Percentiles rank a stretch among this genome's conserved stretches.
Evolutionary conservation across 495 filamentous ascomycete species (phyloP).

Genomic region (Xylaria nigripes): DNA sequence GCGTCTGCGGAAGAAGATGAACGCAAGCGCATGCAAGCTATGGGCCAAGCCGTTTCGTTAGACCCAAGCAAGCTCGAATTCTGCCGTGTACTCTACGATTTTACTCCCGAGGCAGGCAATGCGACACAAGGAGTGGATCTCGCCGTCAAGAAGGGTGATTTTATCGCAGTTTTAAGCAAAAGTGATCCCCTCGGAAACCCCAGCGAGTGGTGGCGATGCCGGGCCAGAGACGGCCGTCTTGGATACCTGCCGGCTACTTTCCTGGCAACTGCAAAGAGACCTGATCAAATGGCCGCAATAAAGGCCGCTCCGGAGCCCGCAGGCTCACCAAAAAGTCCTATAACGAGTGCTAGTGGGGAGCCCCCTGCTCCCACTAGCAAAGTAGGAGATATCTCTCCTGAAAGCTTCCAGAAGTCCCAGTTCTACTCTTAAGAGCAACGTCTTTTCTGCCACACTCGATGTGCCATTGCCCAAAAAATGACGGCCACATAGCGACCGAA

Average conservation of each 20-base stretch:
- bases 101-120: conserved; percentile 62
- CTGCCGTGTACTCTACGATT: conserved; percentile 90
- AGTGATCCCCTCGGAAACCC: conserved; percentile 85
- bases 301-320: conserved; percentile 48
- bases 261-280: conserved; percentile 69
- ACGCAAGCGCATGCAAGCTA: conserved; percentile 48
- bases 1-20: conserved; percentile 75
- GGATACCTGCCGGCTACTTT: conserved; percentile 89
- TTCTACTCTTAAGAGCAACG: conserved; percentile 56
- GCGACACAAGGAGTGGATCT: conserved; percentile 71
- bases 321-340: conserved; percentile 38
- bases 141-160: conserved; percentile 86
- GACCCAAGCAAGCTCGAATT: conserved; percentile 90
- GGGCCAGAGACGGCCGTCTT: conserved; percentile 81
- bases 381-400: conserved; percentile 59
- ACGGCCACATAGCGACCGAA: not conserved
- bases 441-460: not conserved
- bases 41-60: conserved; percentile 42
- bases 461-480: not conserved
- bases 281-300: conserved; percentile 36
- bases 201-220: conserved; percentile 94
- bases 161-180: conserved; percentile 91
- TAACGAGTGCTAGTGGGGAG: conserved; percentile 35
- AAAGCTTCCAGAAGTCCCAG: conserved; percentile 85
- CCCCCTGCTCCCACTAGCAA: conserved; percentile 54